These are phyloP conservation scores for Tylopilus plumbeoviolaceoides DNA, from an alignment of 768 basidiomycete species.

Conservation along the genomic window DNA sequence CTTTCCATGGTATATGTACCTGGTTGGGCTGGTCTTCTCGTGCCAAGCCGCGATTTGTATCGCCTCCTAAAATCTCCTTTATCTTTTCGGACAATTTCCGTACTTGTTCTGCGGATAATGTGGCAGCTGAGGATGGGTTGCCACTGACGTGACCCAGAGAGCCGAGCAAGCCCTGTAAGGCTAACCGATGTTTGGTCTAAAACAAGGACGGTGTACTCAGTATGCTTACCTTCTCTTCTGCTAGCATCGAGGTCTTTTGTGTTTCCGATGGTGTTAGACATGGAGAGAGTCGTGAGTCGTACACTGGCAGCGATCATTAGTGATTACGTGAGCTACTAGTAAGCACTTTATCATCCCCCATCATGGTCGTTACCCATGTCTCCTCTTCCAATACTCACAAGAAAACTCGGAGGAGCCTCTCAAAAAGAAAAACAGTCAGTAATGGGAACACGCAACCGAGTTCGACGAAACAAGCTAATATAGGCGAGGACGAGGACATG, in stretches of 20 bases:
- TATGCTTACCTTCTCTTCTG: conserved; percentile 34
- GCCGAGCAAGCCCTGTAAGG: conserved; percentile 36
- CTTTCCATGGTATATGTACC: conserved; percentile 40
- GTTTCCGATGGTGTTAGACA: conserved; percentile 18
- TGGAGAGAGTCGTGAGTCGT: conserved; percentile 2
- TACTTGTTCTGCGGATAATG: conserved; percentile 46
- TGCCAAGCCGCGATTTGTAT: conserved; percentile 34
- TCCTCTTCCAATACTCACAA: conserved; percentile 31
- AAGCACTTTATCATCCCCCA: conserved; percentile 7
- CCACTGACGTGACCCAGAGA: conserved; percentile 30
- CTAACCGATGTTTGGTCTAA: conserved; percentile 24
- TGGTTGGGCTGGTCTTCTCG: conserved; percentile 56
- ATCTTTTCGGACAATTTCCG: conserved; percentile 57
- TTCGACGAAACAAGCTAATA: conserved; percentile 5
- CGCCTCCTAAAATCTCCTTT: conserved; percentile 46
- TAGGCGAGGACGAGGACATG: conserved; percentile 32
- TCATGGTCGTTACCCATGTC: conserved; percentile 42
- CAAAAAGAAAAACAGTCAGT: conserved; percentile 34
- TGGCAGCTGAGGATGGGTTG: conserved; percentile 12
- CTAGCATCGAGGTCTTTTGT: conserved; percentile 29
- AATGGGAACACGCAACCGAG: conserved; percentile 8
- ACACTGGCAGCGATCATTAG: neutral
- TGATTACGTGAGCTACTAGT: conserved; percentile 19
- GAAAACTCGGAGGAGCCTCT: conserved; percentile 43
- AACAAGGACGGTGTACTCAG: neutral